phyloP scores from a whole-genome alignment of 495 filamentous ascomycete species.

The Cetradonia linearis region DNA sequence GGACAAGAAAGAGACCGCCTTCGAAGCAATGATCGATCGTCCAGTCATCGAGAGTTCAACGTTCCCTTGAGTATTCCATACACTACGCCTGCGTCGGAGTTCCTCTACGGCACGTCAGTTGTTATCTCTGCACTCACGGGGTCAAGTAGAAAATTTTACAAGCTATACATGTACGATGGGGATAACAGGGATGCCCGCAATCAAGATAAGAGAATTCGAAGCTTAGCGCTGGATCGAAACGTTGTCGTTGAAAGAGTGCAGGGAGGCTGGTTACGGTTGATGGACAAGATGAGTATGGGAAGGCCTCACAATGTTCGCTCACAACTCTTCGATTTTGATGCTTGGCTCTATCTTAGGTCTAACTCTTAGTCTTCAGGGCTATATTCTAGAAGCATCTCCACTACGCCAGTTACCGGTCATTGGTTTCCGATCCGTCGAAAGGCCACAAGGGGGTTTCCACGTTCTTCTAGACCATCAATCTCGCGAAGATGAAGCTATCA shows the following conservation, averaged over 20 bases:
- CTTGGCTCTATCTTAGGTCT: background rate
- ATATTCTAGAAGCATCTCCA: constrained; percentile 76
- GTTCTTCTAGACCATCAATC: constrained; percentile 58
- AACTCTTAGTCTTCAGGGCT: constrained; percentile 39
- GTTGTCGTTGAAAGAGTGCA: constrained; percentile 44
- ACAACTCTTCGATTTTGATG: background rate
- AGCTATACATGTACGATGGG: constrained; percentile 65
- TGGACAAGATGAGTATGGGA: constrained; percentile 76
- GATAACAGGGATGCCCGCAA: constrained; percentile 35
- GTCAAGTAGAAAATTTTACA: constrained; percentile 63
- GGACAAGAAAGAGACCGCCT: background rate
- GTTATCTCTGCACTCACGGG: constrained; percentile 73
- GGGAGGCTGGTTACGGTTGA: constrained; percentile 46
- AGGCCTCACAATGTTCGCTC: constrained; percentile 67
- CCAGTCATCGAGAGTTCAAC: background rate
- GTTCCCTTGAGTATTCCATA: constrained; percentile 54
- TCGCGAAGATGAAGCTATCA: constrained; percentile 58
- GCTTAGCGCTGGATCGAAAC: constrained; percentile 46
- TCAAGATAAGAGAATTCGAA: constrained; percentile 39
- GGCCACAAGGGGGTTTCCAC: constrained; percentile 37
- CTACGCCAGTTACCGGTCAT: constrained; percentile 64
- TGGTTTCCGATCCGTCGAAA: constrained; percentile 40
- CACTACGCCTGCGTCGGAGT: constrained; percentile 78
- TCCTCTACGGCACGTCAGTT: constrained; percentile 73
- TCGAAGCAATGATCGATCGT: background rate